Percentiles rank a stretch among this genome's conserved stretches.
Conservation (phyloP, 768 basidiomycete genomes). For the Symmetrospora coprosmae region DNA sequence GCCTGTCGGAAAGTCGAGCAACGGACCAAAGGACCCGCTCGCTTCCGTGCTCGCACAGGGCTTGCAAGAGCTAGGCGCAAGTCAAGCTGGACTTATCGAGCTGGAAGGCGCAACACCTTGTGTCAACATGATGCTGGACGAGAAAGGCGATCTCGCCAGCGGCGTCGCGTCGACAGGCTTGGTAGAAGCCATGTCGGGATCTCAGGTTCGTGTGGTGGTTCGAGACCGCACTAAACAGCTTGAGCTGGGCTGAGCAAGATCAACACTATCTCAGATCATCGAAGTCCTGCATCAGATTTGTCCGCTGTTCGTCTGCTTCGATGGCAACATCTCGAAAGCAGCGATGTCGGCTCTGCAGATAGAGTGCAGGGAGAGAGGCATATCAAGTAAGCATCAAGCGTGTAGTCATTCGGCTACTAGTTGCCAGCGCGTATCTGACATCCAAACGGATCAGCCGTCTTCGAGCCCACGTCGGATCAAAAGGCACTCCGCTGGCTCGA, state of each 20-base stretch:
- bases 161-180: slow-evolving; percentile 83
- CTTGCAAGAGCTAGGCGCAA: slow-evolving; percentile 53
- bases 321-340: slow-evolving; percentile 38
- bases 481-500: slow-evolving; percentile 62
- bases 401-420: too few species aligned
- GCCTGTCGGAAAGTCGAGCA: slow-evolving; percentile 49
- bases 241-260: background rate
- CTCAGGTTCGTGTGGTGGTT: background rate
- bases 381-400: slow-evolving; percentile 47
- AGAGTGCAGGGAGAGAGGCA: slow-evolving; percentile 43
- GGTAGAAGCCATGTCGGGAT: slow-evolving; percentile 37
- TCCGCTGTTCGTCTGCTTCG: slow-evolving; percentile 35
- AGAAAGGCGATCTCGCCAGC: slow-evolving; percentile 54
- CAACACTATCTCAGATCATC: background rate
- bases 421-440: too few species aligned
- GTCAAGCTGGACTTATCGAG: slow-evolving; percentile 57
- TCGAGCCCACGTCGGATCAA: slow-evolving; percentile 82
- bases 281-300: background rate
- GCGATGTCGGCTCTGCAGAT: slow-evolving; percentile 42
- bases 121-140: slow-evolving; percentile 72
- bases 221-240: background rate
- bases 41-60: slow-evolving; percentile 53
- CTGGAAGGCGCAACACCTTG: slow-evolving; percentile 51
- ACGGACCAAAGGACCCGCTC: slow-evolving; percentile 58
- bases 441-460: slow-evolving; percentile 69